Evolutionary conservation across 805 yeast genomes (phyloP).

Genomic region (Saccharomyces eubayanus): DNA sequence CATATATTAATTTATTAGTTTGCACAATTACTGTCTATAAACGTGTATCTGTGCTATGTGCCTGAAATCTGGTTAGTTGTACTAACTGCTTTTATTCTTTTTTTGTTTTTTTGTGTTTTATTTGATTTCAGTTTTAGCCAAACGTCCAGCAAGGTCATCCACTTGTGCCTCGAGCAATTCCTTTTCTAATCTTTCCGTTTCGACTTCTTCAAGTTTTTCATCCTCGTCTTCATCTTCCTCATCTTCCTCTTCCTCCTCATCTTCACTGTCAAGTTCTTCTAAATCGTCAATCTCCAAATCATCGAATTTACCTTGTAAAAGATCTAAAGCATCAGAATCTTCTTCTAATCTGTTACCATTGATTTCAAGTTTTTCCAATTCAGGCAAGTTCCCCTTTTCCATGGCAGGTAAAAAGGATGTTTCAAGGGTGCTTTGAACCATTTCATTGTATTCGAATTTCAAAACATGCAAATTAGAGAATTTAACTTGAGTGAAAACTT

Average conservation of each 20-base stretch:
- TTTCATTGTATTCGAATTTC: conserved; percentile 83
- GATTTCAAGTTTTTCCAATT: conserved; percentile 61
- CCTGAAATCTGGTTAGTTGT: not conserved
- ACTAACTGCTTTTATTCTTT: not conserved
- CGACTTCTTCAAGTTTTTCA: conserved; percentile 44
- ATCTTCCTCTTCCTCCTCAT: conserved; percentile 37
- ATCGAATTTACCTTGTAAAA: conserved; percentile 57
- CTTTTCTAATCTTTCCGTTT: conserved; percentile 34
- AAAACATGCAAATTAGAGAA: conserved; percentile 44
- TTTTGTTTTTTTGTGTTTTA: not conserved
- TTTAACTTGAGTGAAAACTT: conserved; percentile 38
- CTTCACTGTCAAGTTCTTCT: conserved; percentile 68
- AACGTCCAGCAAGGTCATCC: conserved; percentile 45
- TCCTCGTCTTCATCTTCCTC: conserved; percentile 32
- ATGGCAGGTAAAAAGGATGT: conserved; percentile 42
- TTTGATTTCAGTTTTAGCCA: conserved; percentile 46
- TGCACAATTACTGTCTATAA: not conserved
- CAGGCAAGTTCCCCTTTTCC: conserved; percentile 47
- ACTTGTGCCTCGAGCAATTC: conserved; percentile 35
- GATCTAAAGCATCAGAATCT: conserved; percentile 63
- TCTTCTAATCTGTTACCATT: conserved; percentile 93
- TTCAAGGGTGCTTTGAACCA: conserved; percentile 57
- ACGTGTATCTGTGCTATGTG: not conserved
- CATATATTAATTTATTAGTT: not conserved
- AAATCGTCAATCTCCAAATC: conserved; percentile 90